Evolutionary conservation across 768 basidiomycete species (phyloP), one percentile per base, ranked within the genome.

Genomic region (Tulasnella sp.): DNA sequence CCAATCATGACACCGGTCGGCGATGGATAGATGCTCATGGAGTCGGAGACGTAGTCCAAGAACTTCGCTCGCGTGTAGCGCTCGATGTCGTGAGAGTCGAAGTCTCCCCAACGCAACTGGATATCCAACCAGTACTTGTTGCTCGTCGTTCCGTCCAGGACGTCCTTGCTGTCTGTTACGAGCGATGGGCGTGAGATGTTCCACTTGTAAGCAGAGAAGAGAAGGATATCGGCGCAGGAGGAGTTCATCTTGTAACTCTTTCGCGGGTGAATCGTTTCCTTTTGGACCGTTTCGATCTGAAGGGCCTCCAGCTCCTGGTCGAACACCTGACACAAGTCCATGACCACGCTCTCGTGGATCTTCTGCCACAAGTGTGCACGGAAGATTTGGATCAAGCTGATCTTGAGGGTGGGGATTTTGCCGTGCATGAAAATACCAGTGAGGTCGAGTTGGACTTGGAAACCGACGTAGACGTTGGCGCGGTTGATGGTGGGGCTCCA

Each of bases 201-300:
- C 98, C 98, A 99, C 90, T 95, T 96, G 85, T 95, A 94, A 1
- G 94, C 93, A 18, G 96, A 98, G 90, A 99, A 99, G 75, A 99
- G 88, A 27, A 99, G 88, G 84, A 99, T 97, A 84, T 99, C 98
- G 75, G 97, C 97, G 82, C 97, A 98, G n/a, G 96, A 83, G 10
- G 96, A 98, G 87, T 99, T 99, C 98, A 99, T 99, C 91, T 99
- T 99, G 91, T 99, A 99, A 88, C 96, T 98, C 89, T 98, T 98
- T 87, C 97, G 94, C 83, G 97, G 97, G 85, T 98, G 98, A 81
- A 99, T 99, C 0, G 98, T 98, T 86, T 99, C 98, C 86, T 99
- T 99, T 86, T 99, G 98, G 0, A 99, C 98, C 0, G 97, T 99
- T 88, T 99, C 98, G 83, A 99, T 99, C 82, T 98, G 96, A 21